Conservation (phyloP, 306 rosid species). For the Abrus pulchellus region DNA sequence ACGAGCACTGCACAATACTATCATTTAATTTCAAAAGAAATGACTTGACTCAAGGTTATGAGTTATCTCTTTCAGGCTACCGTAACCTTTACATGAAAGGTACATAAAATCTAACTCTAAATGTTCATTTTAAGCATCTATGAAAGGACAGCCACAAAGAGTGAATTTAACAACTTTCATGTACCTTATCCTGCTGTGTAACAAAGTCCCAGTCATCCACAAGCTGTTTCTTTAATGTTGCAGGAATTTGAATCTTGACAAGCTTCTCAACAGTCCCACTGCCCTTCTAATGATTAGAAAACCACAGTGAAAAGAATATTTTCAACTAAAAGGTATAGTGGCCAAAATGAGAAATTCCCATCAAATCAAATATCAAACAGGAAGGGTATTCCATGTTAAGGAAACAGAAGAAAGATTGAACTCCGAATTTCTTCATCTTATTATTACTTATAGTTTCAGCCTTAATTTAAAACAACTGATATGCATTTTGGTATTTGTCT, state of each 20-base stretch:
- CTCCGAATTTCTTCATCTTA: constrained; percentile 28
- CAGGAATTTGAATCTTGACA: constrained; percentile 94
- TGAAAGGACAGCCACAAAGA: constrained; percentile 28
- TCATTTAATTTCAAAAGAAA: constrained; percentile 35
- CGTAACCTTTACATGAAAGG: constrained; percentile 26
- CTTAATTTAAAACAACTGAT: constrained; percentile 16
- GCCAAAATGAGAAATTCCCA: constrained; percentile 19
- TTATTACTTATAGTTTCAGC: constrained; percentile 12
- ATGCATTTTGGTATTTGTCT: constrained; percentile 12
- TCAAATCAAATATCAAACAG: constrained; percentile 32
- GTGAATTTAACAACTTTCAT: constrained; percentile 35
- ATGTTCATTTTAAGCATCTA: constrained; percentile 31
- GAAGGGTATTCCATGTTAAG: constrained; percentile 14
- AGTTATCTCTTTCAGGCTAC: constrained; percentile 1
- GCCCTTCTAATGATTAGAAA: constrained; percentile 72
- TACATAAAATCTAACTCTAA: constrained; percentile 14
- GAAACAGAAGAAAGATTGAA: constrained; percentile 23
- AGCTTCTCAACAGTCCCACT: constrained; percentile 73
- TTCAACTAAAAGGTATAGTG: constrained; percentile 2
- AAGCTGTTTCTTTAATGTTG: constrained; percentile 90
- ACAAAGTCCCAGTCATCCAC: constrained; percentile 94
- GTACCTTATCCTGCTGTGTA: constrained; percentile 91
- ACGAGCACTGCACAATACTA: constrained; percentile 9
- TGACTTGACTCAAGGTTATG: background rate
- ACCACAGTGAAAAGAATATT: constrained; percentile 48